Percentiles rank a stretch among this genome's conserved stretches.
Evolutionary conservation across 441 rosid species (phyloP).

Genomic region (Codiaeum variegatum): DNA sequence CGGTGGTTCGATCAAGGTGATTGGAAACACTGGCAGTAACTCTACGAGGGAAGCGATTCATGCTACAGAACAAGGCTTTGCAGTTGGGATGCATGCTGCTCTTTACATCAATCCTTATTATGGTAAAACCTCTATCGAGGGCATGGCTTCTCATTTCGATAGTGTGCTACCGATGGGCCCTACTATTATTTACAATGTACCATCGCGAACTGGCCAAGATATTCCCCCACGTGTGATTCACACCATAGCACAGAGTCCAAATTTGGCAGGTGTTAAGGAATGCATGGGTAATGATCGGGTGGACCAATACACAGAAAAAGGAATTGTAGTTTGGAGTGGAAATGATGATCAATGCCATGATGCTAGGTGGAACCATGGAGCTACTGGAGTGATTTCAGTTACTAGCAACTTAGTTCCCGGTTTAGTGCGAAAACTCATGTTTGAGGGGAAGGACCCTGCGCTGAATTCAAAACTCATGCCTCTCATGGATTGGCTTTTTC

Average conservation of each 20-base stretch:
- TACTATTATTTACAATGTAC: constrained; percentile 79
- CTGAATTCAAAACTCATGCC: constrained; percentile 65
- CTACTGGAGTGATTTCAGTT: constrained; percentile 77
- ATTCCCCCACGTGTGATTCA: constrained; percentile 62
- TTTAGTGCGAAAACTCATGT: constrained; percentile 61
- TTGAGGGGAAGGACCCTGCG: constrained; percentile 53
- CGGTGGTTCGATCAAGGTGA: constrained; percentile 67
- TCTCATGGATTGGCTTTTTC: constrained; percentile 70
- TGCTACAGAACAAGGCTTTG: constrained; percentile 95
- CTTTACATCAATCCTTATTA: constrained; percentile 90
- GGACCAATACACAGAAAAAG: constrained; percentile 51
- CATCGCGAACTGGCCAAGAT: constrained; percentile 85
- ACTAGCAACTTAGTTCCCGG: constrained; percentile 72
- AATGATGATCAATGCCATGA: constrained; percentile 88
- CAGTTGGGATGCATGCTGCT: constrained; percentile 92
- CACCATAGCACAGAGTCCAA: constrained; percentile 43
- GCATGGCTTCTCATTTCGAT: constrained; percentile 65
- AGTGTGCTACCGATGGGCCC: constrained; percentile 86
- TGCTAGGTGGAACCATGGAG: constrained; percentile 69
- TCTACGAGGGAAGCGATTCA: constrained; percentile 89
- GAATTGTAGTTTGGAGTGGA: constrained; percentile 83
- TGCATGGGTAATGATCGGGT: constrained; percentile 76
- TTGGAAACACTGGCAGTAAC: constrained; percentile 91
- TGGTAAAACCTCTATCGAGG: constrained; percentile 79
- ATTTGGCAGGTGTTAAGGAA: constrained; percentile 78